phyloP scores from a whole-genome alignment of 164 flowering plant species.

The Taxillus chinensis region DNA sequence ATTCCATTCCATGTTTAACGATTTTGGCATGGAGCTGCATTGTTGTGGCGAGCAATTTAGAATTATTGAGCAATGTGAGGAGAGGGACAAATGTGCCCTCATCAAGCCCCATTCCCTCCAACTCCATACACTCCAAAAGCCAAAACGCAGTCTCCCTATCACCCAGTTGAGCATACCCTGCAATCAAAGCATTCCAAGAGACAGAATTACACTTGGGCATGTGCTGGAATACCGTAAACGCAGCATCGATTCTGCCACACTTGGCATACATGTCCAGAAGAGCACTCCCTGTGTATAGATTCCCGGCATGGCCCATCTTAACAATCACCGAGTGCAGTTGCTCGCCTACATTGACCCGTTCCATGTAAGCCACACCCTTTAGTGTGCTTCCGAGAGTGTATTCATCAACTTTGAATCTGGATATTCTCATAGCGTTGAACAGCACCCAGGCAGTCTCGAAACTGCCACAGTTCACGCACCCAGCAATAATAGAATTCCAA shows the following conservation, averaged over 20 bases:
- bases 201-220: constrained; percentile 44
- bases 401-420: constrained; percentile 38
- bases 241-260: constrained; percentile 50
- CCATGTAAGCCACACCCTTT: constrained; percentile 37
- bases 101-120: constrained; percentile 35
- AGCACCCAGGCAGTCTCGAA: constrained; percentile 28
- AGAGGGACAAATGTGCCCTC: constrained; percentile 78
- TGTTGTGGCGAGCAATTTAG: constrained; percentile 20
- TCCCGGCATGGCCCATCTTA: constrained; percentile 39
- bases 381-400: constrained; percentile 64
- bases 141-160: constrained; percentile 34
- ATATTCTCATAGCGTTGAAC: constrained; percentile 34
- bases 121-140: constrained; percentile 48
- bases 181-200: constrained; percentile 74
- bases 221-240: constrained; percentile 32
- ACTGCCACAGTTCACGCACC: constrained; percentile 35
- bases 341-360: constrained; percentile 27
- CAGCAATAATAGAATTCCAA: constrained; percentile 77
- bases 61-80: constrained; percentile 44
- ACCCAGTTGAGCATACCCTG: constrained; percentile 35
- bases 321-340: constrained; percentile 46
- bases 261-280: constrained; percentile 81
- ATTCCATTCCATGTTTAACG: constrained; percentile 36
- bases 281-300: constrained; percentile 61
- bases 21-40: constrained; percentile 56